Evolutionary conservation across 2,329 filamentous ascomycete genomes (phyloP).

Genomic region (Cercospora sp.): DNA sequence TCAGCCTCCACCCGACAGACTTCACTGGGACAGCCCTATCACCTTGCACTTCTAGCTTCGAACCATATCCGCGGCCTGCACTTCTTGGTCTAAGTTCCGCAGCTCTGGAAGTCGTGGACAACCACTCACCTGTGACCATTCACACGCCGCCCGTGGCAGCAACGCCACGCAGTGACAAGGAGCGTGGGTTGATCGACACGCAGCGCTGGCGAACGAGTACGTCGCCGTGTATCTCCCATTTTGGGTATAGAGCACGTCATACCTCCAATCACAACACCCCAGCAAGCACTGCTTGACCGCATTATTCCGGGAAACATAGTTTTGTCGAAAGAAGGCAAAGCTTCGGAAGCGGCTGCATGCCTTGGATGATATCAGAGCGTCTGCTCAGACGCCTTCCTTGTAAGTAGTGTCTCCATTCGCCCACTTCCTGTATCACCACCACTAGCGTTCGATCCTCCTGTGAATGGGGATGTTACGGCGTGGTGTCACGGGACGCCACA

Average conservation of each 20-base stretch:
- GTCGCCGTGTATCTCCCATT: not conserved
- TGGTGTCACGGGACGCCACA: slow-evolving; percentile 14
- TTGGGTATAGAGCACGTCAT: not conserved
- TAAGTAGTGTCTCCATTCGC: slow-evolving; percentile 4
- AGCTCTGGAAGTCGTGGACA: not conserved
- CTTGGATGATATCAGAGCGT: slow-evolving; percentile 4
- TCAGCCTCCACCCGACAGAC: not conserved
- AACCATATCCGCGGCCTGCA: not conserved
- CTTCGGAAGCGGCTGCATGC: slow-evolving; percentile 8
- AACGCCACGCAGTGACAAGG: not conserved
- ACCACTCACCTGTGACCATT: not conserved
- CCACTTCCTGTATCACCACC: slow-evolving; percentile 9
- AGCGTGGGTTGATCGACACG: slow-evolving; percentile 11
- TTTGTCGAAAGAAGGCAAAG: slow-evolving; percentile 7
- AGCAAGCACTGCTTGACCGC: slow-evolving; percentile 13
- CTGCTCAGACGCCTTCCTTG: slow-evolving; percentile 6
- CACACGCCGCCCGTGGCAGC: not conserved
- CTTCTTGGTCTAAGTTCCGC: not conserved
- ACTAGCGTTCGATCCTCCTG: not conserved
- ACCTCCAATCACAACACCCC: slow-evolving; percentile 12
- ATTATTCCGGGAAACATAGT: slow-evolving; percentile 4
- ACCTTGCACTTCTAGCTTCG: not conserved
- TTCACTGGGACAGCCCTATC: not conserved
- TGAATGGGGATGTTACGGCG: not conserved
- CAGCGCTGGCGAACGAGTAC: not conserved